Evolutionary conservation across 495 filamentous ascomycete genomes (phyloP).

Genomic region (Aspergillus cristatus): DNA sequence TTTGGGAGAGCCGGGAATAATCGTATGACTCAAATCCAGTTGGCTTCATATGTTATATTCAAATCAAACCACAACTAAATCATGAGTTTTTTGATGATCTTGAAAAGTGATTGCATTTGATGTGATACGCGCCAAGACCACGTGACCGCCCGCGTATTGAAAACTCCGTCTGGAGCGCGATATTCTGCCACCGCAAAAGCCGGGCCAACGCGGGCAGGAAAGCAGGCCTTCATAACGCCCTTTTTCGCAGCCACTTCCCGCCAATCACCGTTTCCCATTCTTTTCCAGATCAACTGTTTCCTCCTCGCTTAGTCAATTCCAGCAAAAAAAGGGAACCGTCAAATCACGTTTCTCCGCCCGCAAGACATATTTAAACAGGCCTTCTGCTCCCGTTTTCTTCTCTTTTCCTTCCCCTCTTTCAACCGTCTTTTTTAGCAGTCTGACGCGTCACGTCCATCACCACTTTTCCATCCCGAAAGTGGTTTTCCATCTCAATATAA

Average conservation of each 20-base stretch:
- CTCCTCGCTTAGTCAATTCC: slow-evolving; percentile 22
- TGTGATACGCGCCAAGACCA: too few species aligned
- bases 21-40: too few species aligned
- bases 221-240: slow-evolving; percentile 36
- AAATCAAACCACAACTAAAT: too few species aligned
- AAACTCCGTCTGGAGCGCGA: too few species aligned
- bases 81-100: too few species aligned
- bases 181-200: too few species aligned
- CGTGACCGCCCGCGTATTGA: too few species aligned
- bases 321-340: slow-evolving; percentile 6
- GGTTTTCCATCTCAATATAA: too few species aligned
- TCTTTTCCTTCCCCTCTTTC: slow-evolving; percentile 13
- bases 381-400: slow-evolving; percentile 15
- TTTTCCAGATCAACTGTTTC: slow-evolving; percentile 9
- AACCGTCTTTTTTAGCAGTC: slow-evolving; percentile 11
- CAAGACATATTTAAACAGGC: slow-evolving; percentile 28
- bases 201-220: slow-evolving; percentile 21
- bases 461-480: slow-evolving; percentile 21
- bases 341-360: slow-evolving; percentile 20
- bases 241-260: slow-evolving; percentile 25
- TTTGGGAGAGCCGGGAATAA: too few species aligned
- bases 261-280: slow-evolving; percentile 34
- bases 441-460: slow-evolving; percentile 21
- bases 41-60: too few species aligned
- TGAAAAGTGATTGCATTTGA: too few species aligned